Evolutionary conservation across 116 monocot species (phyloP), one percentile per base, ranked within the genome.

Genomic region (Iris pallida): DNA sequence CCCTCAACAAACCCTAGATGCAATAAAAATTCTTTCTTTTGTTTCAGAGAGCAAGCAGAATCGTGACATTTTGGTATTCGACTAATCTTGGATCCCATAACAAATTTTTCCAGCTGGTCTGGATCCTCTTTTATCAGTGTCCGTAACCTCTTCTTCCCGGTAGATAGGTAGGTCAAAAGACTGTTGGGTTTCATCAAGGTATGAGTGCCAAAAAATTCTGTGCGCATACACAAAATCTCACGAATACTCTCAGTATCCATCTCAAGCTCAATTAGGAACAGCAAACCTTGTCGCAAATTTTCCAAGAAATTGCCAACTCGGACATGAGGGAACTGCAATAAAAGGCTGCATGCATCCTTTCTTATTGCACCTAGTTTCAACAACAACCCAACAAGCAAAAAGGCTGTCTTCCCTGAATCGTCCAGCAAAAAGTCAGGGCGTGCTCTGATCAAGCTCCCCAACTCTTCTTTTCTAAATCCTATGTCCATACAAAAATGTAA

Each of bases 21-120:
- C 51, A 70, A 7, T 53, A 89, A 61, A 52, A 89, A 89, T n/a
- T 75, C 79, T 53, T 30, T 77, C 77, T 74, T 88, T 60, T 68
- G 65, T 17, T 4, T n/a, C 8, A 68, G 15, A 17, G 65, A 73
- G 57, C 5, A 62, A 17, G 79, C 55, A 42, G 68, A 18, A 12
- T 42, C 10, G 8, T 42, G 61, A 47, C 48, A 52, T 16, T 44
- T 78, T 53, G 78, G 74, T 0, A 84, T 45, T 10, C 55, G 79
- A n/a, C 7, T 20, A 7, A 82, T 13, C 70, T 80, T 89, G 49
- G 20, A 5, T 4, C 89, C 85, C 15, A 65, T 53, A 15, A 72
- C 61, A 65, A 61, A 85, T 8, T 75, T 72, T 68, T 70, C 55
- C 44, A 89, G 55, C 19, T 78, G 74, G 30, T 73, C 45, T n/a